Conservation (phyloP, 2,329 filamentous ascomycete species). For the Dryadomyces quercus-mongolicae region DNA sequence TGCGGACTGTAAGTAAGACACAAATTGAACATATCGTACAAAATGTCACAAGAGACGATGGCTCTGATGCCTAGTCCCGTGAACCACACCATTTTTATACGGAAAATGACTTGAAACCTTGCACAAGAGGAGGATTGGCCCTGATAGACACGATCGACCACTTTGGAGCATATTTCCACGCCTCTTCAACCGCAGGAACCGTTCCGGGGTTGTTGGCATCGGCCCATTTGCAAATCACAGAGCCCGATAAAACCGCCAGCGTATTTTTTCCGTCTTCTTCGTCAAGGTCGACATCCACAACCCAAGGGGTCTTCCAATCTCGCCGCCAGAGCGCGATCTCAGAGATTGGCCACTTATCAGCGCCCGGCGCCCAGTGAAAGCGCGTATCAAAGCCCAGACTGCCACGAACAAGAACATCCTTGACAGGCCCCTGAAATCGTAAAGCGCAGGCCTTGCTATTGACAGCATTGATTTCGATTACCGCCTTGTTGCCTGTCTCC, state of each 20-base stretch:
- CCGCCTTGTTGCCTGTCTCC: slow-evolving; percentile 32
- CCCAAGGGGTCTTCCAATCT: slow-evolving; percentile 66
- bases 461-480: slow-evolving; percentile 53
- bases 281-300: slow-evolving; percentile 57
- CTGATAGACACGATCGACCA: slow-evolving; percentile 70
- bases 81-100: background rate
- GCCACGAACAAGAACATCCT: slow-evolving; percentile 51
- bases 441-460: slow-evolving; percentile 74
- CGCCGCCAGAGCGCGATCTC: slow-evolving; percentile 73
- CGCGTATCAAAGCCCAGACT: slow-evolving; percentile 47
- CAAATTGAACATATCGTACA: background rate
- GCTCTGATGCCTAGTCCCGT: background rate
- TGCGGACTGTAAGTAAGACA: too few relatives aligned
- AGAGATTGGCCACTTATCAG: slow-evolving; percentile 37
- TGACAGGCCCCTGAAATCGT: slow-evolving; percentile 56
- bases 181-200: slow-evolving; percentile 78
- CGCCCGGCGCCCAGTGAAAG: slow-evolving; percentile 35
- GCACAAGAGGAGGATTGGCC: slow-evolving; percentile 63
- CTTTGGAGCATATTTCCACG: slow-evolving; percentile 59
- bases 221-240: slow-evolving; percentile 72
- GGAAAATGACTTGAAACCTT: slow-evolving; percentile 48
- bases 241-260: slow-evolving; percentile 37
- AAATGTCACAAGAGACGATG: background rate
- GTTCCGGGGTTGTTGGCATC: slow-evolving; percentile 61
- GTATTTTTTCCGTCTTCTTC: slow-evolving; percentile 9